Evolutionary conservation across 1,284 basidiomycete species (phyloP).

Genomic region (Puccinia novopanici): DNA sequence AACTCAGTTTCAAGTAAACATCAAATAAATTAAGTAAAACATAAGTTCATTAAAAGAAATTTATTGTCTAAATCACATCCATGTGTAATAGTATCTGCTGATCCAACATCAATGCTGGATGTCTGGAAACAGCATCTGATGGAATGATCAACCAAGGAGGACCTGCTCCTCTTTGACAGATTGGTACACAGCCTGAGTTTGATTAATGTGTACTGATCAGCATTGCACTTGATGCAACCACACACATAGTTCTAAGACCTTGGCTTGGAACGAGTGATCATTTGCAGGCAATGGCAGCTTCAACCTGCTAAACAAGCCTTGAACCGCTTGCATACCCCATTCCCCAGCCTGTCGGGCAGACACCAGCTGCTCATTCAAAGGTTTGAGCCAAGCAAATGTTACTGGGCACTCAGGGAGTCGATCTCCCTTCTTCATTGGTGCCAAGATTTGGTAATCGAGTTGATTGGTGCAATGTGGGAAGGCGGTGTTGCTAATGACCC

Average conservation of each 20-base stretch:
- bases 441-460: not conserved
- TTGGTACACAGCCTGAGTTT: not conserved
- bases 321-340: conserved; percentile 11
- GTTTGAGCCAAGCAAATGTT: not conserved
- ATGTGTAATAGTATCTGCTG: not conserved
- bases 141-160: not conserved
- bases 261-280: not conserved
- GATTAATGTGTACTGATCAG: not conserved
- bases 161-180: not conserved
- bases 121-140: not conserved
- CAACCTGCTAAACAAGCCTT: not conserved
- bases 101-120: not conserved
- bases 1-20: no score
- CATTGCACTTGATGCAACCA: not conserved
- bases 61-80: not conserved
- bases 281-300: not conserved
- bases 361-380: not conserved
- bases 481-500: not conserved
- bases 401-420: not conserved
- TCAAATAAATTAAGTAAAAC: no score
- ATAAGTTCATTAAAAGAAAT: no score
- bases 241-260: not conserved
- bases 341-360: conserved; percentile 12
- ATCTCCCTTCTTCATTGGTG: conserved; percentile 3
- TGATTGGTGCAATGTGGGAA: not conserved